These are phyloP conservation scores for Chenopodium berlandieri DNA, from an alignment of 148 eudicot species.

Conservation along the genomic window DNA sequence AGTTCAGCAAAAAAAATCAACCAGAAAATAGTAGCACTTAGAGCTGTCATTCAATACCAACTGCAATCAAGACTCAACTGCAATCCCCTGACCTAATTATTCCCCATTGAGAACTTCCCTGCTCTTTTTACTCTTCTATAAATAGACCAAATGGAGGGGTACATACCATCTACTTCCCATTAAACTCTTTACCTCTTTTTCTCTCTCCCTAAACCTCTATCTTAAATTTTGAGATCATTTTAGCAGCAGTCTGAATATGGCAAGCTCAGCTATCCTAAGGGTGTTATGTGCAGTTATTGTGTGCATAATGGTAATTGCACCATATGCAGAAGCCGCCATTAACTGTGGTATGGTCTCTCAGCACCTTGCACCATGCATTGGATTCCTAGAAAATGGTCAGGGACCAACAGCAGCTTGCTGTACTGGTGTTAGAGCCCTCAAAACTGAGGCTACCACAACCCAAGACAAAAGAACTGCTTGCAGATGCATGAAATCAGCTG, in stretches of 20 bases:
- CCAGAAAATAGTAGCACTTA: background rate
- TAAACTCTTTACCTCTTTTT: background rate
- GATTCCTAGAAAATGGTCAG: constrained; percentile 22
- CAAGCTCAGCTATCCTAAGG: constrained; percentile 14
- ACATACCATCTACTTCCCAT: background rate
- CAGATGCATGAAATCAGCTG: constrained; percentile 36
- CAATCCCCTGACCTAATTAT: background rate
- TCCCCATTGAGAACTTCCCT: background rate
- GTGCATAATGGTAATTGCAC: constrained; percentile 32
- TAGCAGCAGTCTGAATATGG: constrained; percentile 9
- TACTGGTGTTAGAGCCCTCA: constrained; percentile 24
- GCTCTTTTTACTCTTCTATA: background rate
- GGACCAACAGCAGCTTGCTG: constrained; percentile 28
- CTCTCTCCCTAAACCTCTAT: background rate
- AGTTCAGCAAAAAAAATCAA: background rate
- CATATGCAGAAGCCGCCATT: constrained; percentile 34
- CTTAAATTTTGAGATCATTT: background rate
- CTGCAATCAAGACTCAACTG: constrained; percentile 11
- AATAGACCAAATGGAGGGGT: background rate
- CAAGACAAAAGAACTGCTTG: constrained; percentile 35
- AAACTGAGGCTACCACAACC: constrained; percentile 25
- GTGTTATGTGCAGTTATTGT: constrained; percentile 14
- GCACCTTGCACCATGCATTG: constrained; percentile 29
- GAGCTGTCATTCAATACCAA: background rate
- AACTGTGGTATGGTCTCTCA: constrained; percentile 28